Percentiles rank a stretch among this genome's conserved stretches.
Conservation (phyloP, 2,329 filamentous ascomycete genomes). For the Ophiosphaerella korrae region DNA sequence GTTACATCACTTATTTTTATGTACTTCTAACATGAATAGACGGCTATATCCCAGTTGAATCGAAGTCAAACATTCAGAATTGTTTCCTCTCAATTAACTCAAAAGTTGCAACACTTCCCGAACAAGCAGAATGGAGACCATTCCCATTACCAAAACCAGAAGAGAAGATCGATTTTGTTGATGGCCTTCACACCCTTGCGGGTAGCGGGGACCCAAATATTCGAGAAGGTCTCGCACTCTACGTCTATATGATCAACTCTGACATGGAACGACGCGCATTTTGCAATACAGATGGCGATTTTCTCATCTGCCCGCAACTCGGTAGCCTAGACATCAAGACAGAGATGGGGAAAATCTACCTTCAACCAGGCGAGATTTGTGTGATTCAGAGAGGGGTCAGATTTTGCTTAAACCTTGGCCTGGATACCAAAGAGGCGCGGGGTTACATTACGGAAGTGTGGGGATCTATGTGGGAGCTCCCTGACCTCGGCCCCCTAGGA, state of each 20-base stretch:
- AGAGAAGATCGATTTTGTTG: slow-evolving; percentile 53
- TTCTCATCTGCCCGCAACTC: slow-evolving; percentile 44
- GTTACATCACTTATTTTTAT: neutral
- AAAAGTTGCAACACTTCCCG: slow-evolving; percentile 54
- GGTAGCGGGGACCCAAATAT: slow-evolving; percentile 59
- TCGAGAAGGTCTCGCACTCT: slow-evolving; percentile 55
- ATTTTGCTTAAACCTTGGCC: slow-evolving; percentile 42
- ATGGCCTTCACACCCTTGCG: slow-evolving; percentile 57
- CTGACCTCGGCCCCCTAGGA: slow-evolving; percentile 48
- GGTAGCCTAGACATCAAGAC: slow-evolving; percentile 47
- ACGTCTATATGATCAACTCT: slow-evolving; percentile 56
- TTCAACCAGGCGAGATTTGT: slow-evolving; percentile 48
- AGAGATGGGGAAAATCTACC: slow-evolving; percentile 47
- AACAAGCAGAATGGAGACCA: slow-evolving; percentile 57
- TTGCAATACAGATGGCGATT: slow-evolving; percentile 51
- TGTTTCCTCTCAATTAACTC: slow-evolving; percentile 56
- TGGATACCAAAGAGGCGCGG: slow-evolving; percentile 39
- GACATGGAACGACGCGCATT: slow-evolving; percentile 55
- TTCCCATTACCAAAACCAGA: slow-evolving; percentile 46
- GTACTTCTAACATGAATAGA: slow-evolving; percentile 19
- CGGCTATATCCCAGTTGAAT: slow-evolving; percentile 32
- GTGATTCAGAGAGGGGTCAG: slow-evolving; percentile 49
- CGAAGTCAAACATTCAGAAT: slow-evolving; percentile 45
- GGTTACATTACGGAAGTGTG: slow-evolving; percentile 50
- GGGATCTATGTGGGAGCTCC: slow-evolving; percentile 49